A percentile compares a stretch with the other conserved stretches of the same genome.
Conservation (phyloP, 345 rosid genomes). For the Euphorbia pulcherrima region DNA sequence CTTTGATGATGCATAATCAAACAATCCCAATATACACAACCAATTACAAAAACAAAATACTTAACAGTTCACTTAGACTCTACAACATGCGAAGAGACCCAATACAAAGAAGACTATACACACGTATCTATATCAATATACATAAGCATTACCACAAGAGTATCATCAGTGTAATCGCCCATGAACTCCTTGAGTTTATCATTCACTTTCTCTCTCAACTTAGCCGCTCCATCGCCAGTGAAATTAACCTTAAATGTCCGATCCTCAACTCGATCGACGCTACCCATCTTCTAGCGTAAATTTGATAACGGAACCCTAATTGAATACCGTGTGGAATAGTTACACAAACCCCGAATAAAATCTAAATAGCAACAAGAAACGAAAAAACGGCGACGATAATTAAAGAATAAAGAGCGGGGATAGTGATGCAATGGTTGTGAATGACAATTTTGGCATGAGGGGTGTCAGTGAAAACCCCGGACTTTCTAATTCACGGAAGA, state of each 20-base stretch:
- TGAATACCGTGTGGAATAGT: neutral
- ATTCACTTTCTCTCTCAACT: slow-evolving; percentile 60
- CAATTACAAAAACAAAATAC: neutral
- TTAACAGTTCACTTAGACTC: slow-evolving; percentile 5
- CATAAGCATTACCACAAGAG: slow-evolving; percentile 65
- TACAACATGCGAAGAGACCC: neutral
- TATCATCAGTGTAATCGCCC: slow-evolving; percentile 97
- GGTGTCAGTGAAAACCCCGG: slow-evolving; percentile 10
- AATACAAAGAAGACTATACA: neutral
- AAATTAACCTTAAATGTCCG: slow-evolving; percentile 64
- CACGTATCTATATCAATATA: neutral
- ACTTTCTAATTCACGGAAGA: neutral
- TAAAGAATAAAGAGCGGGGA: slow-evolving; percentile 5
- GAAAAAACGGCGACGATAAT: neutral
- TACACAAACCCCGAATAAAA: neutral
- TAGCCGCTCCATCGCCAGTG: slow-evolving; percentile 68
- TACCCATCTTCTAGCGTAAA: slow-evolving; percentile 46
- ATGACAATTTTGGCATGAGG: neutral
- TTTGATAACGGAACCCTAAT: slow-evolving; percentile 15
- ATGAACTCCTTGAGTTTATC: slow-evolving; percentile 88
- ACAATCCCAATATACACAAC: neutral
- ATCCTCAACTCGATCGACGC: slow-evolving; percentile 58
- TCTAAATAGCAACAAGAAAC: neutral
- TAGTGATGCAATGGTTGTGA: neutral
- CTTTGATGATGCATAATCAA: neutral